These are phyloP conservation scores for Cucumis melo DNA, from an alignment of 306 rosid species.

Conservation along the genomic window DNA sequence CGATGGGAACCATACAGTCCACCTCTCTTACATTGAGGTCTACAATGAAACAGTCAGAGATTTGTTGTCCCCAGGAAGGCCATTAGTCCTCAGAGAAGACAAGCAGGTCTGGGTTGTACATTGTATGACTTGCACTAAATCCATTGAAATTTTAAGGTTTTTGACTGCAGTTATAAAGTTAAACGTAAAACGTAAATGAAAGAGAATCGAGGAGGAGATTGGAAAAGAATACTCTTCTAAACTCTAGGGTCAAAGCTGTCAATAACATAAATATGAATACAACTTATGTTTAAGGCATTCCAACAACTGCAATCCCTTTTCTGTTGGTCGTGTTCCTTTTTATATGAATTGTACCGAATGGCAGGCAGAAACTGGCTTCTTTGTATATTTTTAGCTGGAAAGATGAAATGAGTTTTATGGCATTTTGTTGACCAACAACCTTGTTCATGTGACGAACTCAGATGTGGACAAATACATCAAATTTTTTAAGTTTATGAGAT, in stretches of 20 bases:
- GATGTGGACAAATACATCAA: not conserved
- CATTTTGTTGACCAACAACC: not conserved
- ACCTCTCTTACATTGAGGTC: slow-evolving; percentile 88
- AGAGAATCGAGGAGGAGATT: too few relatives aligned
- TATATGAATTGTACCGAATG: not conserved
- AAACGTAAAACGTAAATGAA: too few relatives aligned
- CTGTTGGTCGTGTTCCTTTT: not conserved
- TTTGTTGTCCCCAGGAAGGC: slow-evolving; percentile 91
- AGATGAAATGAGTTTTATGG: not conserved
- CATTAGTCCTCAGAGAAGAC: slow-evolving; percentile 89
- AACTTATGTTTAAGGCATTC: too few relatives aligned
- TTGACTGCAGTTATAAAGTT: not conserved
- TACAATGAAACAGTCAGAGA: slow-evolving; percentile 90
- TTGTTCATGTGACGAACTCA: too few relatives aligned
- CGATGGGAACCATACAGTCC: slow-evolving; percentile 83
- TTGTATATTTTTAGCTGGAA: not conserved
- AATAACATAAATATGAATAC: too few relatives aligned
- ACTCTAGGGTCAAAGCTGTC: too few relatives aligned
- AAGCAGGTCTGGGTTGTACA: slow-evolving; percentile 43
- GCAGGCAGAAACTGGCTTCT: not conserved
- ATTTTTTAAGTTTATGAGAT: not conserved
- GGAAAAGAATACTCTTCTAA: too few relatives aligned
- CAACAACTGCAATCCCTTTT: not conserved
- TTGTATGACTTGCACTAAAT: not conserved
- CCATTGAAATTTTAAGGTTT: not conserved